Base-by-base conservation (phyloP, 768 basidiomycete species). In the Gelatoporia subvermispora region DNA sequence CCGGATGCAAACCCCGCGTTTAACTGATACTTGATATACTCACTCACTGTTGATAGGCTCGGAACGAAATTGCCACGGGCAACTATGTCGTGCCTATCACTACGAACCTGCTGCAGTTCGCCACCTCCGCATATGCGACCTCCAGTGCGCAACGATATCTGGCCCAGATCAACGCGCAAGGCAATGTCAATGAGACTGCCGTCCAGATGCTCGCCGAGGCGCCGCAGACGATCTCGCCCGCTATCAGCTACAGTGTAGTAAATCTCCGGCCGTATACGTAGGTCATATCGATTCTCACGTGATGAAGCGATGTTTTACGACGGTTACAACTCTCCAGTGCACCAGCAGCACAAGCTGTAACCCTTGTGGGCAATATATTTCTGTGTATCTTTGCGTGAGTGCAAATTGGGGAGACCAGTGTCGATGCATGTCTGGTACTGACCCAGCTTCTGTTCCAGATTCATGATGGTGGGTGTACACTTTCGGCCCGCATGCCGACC, bases 291-390 rank as follows among this genome's bases (percentile, higher is more conserved):
- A 20, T 20, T 21, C 20, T 16, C 28, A 41, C 38, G 7, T n/a
- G n/a, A 31, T 7, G 28, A 5, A 5, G 28, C 28, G 7, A 13
- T 31, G 28, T 31, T 5, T 13, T 13, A 7, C 28, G 16, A 15
- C 21, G 34, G 36, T 35, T 10, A 38, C 52, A 49, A 56, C 39
- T n/a, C 18, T 16, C 11, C n/a, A 60, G 57, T 13, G 52, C 64
- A 2, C 60, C 68, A 1, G 68, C 72, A 4, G 71, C 72, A 0
- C 62, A 64, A 11, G 74, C 73, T 3, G 66, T 74, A 41, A 70
- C 68, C 2, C 66, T 75, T 7, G 75, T 77, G 48, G 75, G 68
- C 7, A 60, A 64, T 43, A 69, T 69, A 31, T 71, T 64, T 51
- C 38, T 64, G 25, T 52, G 51, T 39, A 62, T 64, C 28, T 64